Conservation (phyloP, 768 basidiomycete genomes). For the Rhodocollybia butyracea region DNA sequence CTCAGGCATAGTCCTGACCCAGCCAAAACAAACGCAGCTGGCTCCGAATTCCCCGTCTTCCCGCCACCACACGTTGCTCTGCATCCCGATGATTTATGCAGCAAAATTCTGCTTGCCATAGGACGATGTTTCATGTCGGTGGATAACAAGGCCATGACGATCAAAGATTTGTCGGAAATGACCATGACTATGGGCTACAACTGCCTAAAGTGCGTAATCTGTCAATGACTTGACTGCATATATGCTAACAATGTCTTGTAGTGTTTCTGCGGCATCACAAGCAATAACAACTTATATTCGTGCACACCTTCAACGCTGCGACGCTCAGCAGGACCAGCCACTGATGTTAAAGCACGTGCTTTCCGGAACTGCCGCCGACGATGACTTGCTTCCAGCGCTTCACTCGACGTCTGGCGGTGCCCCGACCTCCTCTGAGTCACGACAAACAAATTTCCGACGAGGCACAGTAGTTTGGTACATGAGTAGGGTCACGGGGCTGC, state of each 20-base stretch:
- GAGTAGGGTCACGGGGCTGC: slow-evolving; percentile 67
- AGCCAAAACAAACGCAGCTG: slow-evolving; percentile 27
- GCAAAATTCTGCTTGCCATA: slow-evolving; percentile 72
- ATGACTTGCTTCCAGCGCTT: slow-evolving; percentile 69
- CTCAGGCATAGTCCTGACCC: slow-evolving; percentile 43
- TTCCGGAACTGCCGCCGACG: slow-evolving; percentile 70
- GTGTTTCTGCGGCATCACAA: slow-evolving; percentile 75
- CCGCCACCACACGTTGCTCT: slow-evolving; percentile 58
- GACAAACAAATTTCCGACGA: slow-evolving; percentile 69
- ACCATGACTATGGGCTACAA: slow-evolving; percentile 59
- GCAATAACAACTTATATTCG: slow-evolving; percentile 84
- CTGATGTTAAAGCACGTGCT: slow-evolving; percentile 70
- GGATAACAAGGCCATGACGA: slow-evolving; percentile 80
- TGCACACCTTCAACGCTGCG: slow-evolving; percentile 68
- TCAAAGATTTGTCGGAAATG: slow-evolving; percentile 81
- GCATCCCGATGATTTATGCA: slow-evolving; percentile 70
- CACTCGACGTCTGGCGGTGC: slow-evolving; percentile 71
- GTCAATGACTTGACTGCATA: slow-evolving; percentile 5
- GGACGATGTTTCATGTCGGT: slow-evolving; percentile 72
- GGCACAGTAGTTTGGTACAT: slow-evolving; percentile 84
- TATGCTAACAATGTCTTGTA: slow-evolving; percentile 28
- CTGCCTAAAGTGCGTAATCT: slow-evolving; percentile 68
- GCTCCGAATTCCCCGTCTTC: slow-evolving; percentile 18
- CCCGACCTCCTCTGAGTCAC: slow-evolving; percentile 15
- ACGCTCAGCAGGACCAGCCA: slow-evolving; percentile 67